Evolutionary conservation across 371 early-diverging fungal genomes (phyloP).

Genomic region (Chytridium lagenaria): DNA sequence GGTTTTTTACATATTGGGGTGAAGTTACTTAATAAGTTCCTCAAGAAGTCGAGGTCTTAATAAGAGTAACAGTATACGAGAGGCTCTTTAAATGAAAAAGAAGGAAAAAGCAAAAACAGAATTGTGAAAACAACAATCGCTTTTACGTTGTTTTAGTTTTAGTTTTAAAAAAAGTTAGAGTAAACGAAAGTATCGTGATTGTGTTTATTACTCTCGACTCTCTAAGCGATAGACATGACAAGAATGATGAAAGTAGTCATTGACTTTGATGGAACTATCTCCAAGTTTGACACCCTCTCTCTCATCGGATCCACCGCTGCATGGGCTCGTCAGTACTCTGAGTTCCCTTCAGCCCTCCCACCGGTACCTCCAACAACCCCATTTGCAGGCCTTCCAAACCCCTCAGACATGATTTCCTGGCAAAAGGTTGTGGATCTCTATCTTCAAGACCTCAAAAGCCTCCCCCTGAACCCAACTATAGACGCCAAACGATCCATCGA

Average conservation of each 20-base stretch:
- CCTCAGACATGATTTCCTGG: neutral
- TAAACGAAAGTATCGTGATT: too few relatives aligned
- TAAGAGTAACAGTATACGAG: too few relatives aligned
- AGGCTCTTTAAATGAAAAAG: too few relatives aligned
- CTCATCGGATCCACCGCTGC: slow-evolving; percentile 3
- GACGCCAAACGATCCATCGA: neutral
- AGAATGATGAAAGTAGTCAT: slow-evolving; percentile 8
- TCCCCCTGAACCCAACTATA: neutral
- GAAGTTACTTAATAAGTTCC: too few relatives aligned
- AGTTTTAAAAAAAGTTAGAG: too few relatives aligned
- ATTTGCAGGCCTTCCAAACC: neutral
- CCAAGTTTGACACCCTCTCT: slow-evolving; percentile 1
- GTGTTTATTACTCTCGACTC: too few relatives aligned
- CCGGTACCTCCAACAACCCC: neutral
- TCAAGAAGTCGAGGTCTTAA: too few relatives aligned
- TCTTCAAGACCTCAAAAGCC: neutral
- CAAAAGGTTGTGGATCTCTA: neutral
- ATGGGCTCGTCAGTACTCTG: neutral
- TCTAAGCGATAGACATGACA: too few relatives aligned
- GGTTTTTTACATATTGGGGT: too few relatives aligned
- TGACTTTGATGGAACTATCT: slow-evolving; percentile 20
- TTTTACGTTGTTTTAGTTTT: too few relatives aligned
- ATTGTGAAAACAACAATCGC: too few relatives aligned
- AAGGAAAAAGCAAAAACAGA: too few relatives aligned
- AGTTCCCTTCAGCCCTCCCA: neutral